Base-by-base conservation (phyloP, 2,329 filamentous ascomycete genomes). In the Fusarium compactum region DNA sequence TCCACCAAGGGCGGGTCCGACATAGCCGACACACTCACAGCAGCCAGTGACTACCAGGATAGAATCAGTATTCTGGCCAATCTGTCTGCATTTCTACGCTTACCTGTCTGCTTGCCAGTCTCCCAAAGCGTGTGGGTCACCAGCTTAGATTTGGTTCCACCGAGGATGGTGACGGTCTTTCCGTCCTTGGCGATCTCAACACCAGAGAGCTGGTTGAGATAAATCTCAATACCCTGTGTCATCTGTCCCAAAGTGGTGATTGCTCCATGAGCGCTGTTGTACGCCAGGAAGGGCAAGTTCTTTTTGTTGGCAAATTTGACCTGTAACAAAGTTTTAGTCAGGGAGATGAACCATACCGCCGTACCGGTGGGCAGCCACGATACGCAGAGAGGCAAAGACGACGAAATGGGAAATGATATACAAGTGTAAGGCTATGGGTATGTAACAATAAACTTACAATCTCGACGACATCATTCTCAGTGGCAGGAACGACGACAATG, bases 1-100 rank as follows among this genome's bases (percentile, higher is more conserved):
- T 11, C 76, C 77, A 1, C 77, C 77, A 0, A 79, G 71, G 1
- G 58, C 73, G 3, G 75, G 74, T 1, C 76, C 77, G 4, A 77
- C 53, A 47, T 77, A 60, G 11, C 77, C 71, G 1, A 78, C 76
- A 41, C 69, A 74, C 41, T 72, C 68, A 20, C 70, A 73, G 22
- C 67, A 69, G 14, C 72, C 71, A 10, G 72, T 74, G 8, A 71
- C 71, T 74, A 15, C 27, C 1, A 11, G 3, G 6, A 5, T 24
- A 3, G 5, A 7, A 10, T 58, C 18, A 58, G 46, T 12, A 38
- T 38, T 4, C 4, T 10, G 20, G 18, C 11, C 6, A 9, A n/a
- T 3, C 24, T 1, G 16, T 6, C 6, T 10, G 3, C 11, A 4
- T 2, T 24, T 7, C 4, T n/a, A 8, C 1, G 16, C 48, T 32